Percentiles rank a stretch among this genome's conserved stretches.
Conservation (phyloP, 192 early-diverging fungal genomes). For the Mortierella hygrophila region DNA sequence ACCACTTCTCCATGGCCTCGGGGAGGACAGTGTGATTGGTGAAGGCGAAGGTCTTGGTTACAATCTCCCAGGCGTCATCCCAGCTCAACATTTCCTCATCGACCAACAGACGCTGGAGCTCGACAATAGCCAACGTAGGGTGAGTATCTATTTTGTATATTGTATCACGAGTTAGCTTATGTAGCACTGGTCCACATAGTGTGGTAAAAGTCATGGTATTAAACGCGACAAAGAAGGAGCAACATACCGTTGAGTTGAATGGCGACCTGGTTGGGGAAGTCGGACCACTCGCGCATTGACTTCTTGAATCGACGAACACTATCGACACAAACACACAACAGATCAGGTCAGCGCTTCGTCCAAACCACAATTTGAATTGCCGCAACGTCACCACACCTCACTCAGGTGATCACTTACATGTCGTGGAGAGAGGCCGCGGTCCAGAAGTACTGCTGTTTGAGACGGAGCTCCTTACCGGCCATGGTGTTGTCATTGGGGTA, state of each 20-base stretch:
- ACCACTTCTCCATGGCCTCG: slow-evolving; percentile 98
- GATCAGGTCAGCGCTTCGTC: background rate
- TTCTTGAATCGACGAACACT: slow-evolving; percentile 95
- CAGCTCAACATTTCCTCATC: slow-evolving; percentile 91
- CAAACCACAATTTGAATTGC: slow-evolving; percentile 5
- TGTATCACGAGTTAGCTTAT: background rate
- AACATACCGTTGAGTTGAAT: slow-evolving; percentile 92
- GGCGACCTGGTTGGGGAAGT: slow-evolving; percentile 94
- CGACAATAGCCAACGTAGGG: slow-evolving; percentile 94
- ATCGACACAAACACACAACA: background rate
- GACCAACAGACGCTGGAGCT: slow-evolving; percentile 92
- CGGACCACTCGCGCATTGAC: slow-evolving; percentile 81
- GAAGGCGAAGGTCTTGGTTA: slow-evolving; percentile 92
- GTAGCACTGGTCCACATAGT: background rate
- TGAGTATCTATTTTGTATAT: slow-evolving; percentile 80
- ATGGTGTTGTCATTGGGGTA: slow-evolving; percentile 99
- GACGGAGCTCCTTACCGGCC: slow-evolving; percentile 94
- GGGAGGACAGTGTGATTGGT: slow-evolving; percentile 99
- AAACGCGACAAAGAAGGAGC: background rate
- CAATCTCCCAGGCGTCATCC: slow-evolving; percentile 96
- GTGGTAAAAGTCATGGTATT: background rate
- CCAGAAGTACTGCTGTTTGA: slow-evolving; percentile 99
- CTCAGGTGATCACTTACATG: slow-evolving; percentile 55
- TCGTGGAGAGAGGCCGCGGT: slow-evolving; percentile 91
- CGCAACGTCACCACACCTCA: background rate